Base-by-base conservation (phyloP, 371 early-diverging fungal genomes). In the Lichtheimia ornata region DNA sequence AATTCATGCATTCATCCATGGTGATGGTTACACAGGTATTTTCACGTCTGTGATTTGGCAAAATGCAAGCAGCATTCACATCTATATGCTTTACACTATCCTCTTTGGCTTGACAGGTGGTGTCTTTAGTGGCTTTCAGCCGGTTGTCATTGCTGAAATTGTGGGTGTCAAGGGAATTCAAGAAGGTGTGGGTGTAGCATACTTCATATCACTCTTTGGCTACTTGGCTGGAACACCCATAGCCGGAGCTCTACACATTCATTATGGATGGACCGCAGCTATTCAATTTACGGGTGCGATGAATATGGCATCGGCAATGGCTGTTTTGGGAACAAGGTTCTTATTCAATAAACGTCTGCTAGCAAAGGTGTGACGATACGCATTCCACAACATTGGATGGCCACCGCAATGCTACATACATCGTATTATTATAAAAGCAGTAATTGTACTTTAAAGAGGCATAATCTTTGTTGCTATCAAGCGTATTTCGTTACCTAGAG, bases 21-120 rank as follows among this genome's bases (percentile, higher is more conserved):
- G 4, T 28, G 4, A 7, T 28, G 4, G 28, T 28, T 28, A 28
- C 28, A 28, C 4, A 28, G 28, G 28, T 4, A 28, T 28, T 28
- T 28, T 83, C 18, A 79, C 82, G n/a, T 69, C 85, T 60, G 50
- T 85, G 2, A 56, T 88, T 44, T 90, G 91, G 91, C 83, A 9
- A 66, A 88, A 65, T 84, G 86, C 41, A 79, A 77, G 0, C 85
- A 89, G 4, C 62, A 63, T 62, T 60, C 52, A 45, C 24, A 15
- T 49, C 5, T 73, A 60, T 58, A 56, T 74, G 52, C n/a, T n/a
- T 18, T 69, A 68, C 22, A 64, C n/a, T n/a, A n/a, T 72, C 0
- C 35, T 83, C 3, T 84, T 79, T 50, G 86, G 86, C 1, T 65
- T 83, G n/a, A 75, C 77, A 18, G 74, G 79, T 18, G 84, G 86